These are phyloP conservation scores for Musa balbisiana DNA, from an alignment of 202 grass and related monocot species.

Conservation along the genomic window DNA sequence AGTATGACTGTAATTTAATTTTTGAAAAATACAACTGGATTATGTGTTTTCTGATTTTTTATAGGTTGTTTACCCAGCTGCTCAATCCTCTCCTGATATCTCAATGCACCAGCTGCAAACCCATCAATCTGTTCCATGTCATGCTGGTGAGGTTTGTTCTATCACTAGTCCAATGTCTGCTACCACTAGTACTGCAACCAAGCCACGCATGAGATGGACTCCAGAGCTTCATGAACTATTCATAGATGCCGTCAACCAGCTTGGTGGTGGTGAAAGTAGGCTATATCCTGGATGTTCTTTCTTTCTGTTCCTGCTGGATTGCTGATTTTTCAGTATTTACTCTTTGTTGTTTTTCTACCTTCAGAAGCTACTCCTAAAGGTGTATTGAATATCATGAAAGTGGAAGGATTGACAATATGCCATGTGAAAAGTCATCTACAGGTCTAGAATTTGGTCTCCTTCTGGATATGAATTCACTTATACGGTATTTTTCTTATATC, in stretches of 20 bases:
- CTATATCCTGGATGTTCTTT: constrained; percentile 22
- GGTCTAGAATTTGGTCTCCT: constrained; percentile 37
- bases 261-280: constrained; percentile 88
- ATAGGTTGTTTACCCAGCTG: constrained; percentile 31
- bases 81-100: constrained; percentile 11
- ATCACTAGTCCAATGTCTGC: constrained; percentile 48
- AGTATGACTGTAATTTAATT: not conserved
- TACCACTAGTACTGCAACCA: constrained; percentile 35
- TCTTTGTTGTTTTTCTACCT: not conserved
- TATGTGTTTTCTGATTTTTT: constrained; percentile 14
- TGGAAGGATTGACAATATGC: constrained; percentile 87
- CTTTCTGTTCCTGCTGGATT: constrained; percentile 6
- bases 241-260: constrained; percentile 82
- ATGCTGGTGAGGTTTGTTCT: constrained; percentile 48
- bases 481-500: not conserved
- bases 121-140: constrained; percentile 49
- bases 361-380: constrained; percentile 95
- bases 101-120: constrained; percentile 30
- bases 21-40: constrained; percentile 8
- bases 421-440: constrained; percentile 96
- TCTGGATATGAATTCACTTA: constrained; percentile 19
- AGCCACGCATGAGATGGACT: constrained; percentile 85
- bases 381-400: constrained; percentile 89
- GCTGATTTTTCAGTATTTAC: constrained; percentile 14
- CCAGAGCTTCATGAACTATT: constrained; percentile 90